Evolutionary conservation across 805 yeast species (phyloP).

Genomic region (Ogataea pilisensis): DNA sequence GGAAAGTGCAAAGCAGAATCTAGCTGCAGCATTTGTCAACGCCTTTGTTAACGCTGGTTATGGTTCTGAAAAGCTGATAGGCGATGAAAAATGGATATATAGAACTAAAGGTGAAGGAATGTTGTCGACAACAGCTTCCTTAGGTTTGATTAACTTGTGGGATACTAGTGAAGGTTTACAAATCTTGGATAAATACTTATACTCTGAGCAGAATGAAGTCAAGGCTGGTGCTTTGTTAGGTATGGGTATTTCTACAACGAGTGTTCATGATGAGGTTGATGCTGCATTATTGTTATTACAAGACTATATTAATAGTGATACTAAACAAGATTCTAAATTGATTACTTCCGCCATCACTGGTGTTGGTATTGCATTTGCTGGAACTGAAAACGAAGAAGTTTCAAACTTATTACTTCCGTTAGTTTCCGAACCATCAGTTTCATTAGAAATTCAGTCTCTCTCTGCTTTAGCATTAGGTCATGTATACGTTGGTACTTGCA

Average conservation of each 20-base stretch:
- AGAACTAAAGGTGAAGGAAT: conserved; percentile 90
- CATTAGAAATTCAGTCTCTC: conserved; percentile 76
- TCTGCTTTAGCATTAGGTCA: conserved; percentile 93
- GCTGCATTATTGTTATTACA: conserved; percentile 83
- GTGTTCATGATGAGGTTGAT: conserved; percentile 94
- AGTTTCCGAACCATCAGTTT: conserved; percentile 67
- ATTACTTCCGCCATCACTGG: conserved; percentile 86
- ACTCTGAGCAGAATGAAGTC: conserved; percentile 78
- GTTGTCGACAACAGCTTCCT: conserved; percentile 85
- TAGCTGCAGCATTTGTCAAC: conserved; percentile 93
- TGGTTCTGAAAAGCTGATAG: conserved; percentile 77
- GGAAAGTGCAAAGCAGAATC: conserved; percentile 91
- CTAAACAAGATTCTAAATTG: conserved; percentile 56
- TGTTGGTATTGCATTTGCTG: conserved; percentile 91
- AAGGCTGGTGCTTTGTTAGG: conserved; percentile 97
- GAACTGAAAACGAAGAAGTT: conserved; percentile 83
- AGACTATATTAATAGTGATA: conserved; percentile 50
- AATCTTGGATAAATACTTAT: conserved; percentile 80
- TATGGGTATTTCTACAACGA: conserved; percentile 86
- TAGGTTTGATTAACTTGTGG: conserved; percentile 92
- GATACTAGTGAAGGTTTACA: conserved; percentile 85
- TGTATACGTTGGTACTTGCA: conserved; percentile 91
- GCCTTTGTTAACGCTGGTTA: conserved; percentile 89
- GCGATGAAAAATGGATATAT: conserved; percentile 78
- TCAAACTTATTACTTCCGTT: conserved; percentile 74